Conservation (phyloP, 2,329 filamentous ascomycete species). For the Arthroderma uncinatum region DNA sequence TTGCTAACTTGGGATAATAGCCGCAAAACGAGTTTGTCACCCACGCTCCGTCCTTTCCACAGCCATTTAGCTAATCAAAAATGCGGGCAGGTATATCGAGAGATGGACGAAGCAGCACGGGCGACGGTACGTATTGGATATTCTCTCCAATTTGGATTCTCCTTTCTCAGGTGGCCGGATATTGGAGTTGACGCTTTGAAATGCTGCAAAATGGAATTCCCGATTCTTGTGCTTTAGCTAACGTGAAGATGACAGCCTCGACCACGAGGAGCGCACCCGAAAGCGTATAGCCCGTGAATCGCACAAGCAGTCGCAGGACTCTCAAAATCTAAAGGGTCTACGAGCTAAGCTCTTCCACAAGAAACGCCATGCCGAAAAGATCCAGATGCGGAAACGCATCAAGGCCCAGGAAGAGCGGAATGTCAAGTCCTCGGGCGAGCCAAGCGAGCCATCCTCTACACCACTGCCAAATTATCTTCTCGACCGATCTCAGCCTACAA, state of each 20-base stretch:
- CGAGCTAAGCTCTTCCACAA: conserved; percentile 88
- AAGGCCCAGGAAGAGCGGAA: conserved; percentile 92
- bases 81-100: conserved; percentile 51
- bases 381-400: conserved; percentile 92
- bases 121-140: conserved; percentile 28
- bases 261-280: conserved; percentile 78
- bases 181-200: not conserved
- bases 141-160: not conserved
- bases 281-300: conserved; percentile 81
- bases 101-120: conserved; percentile 59
- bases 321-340: conserved; percentile 84
- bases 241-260: conserved; percentile 43
- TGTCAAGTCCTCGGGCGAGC: conserved; percentile 67
- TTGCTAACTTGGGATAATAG: conserved; percentile 15
- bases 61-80: conserved; percentile 8
- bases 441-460: conserved; percentile 62
- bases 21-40: conserved; percentile 37
- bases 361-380: conserved; percentile 94
- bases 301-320: conserved; percentile 78
- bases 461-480: conserved; percentile 88
- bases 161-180: not conserved
- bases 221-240: conserved; percentile 23
- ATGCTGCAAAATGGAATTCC: conserved; percentile 7
- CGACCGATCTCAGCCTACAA: conserved; percentile 60
- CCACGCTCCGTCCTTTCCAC: conserved; percentile 4